Percentiles rank a stretch among this genome's conserved stretches.
Evolutionary conservation across 192 early-diverging fungal species (phyloP).

Genomic region (Coemansia sp.): DNA sequence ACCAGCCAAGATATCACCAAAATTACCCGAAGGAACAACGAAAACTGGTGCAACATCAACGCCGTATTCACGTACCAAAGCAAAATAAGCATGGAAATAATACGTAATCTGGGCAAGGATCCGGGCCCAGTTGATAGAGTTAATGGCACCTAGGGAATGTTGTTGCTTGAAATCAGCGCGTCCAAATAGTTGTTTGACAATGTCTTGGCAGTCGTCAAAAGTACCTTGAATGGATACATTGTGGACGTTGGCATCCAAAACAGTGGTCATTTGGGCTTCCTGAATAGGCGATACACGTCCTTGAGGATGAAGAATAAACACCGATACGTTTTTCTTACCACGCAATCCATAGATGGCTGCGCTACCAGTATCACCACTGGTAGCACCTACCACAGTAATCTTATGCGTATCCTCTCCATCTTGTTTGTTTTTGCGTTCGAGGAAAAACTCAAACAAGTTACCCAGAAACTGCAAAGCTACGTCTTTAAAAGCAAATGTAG

Average conservation of each 20-base stretch:
- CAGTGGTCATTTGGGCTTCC: conserved; percentile 98
- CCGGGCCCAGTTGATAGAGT: conserved; percentile 99
- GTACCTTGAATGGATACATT: conserved; percentile 91
- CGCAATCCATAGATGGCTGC: conserved; percentile 96
- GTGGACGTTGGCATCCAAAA: conserved; percentile 90
- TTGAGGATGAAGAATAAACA: conserved; percentile 91
- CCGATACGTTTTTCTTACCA: conserved; percentile 87
- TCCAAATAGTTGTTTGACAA: conserved; percentile 88
- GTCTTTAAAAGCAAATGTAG: conserved; percentile 98
- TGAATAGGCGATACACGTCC: conserved; percentile 91
- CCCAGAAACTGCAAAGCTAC: conserved; percentile 95
- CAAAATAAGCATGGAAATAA: conserved; percentile 94
- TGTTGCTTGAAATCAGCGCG: conserved; percentile 70
- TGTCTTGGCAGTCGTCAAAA: conserved; percentile 98
- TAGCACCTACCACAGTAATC: conserved; percentile 92
- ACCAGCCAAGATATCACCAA: conserved; percentile 93
- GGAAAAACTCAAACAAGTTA: conserved; percentile 97
- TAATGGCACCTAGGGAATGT: conserved; percentile 88
- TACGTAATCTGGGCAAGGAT: conserved; percentile 95
- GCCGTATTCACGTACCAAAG: conserved; percentile 43
- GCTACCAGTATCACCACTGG: conserved; percentile 95
- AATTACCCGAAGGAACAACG: conserved; percentile 97
- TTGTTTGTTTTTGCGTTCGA: conserved; percentile 67
- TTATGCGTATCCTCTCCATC: conserved; percentile 37
- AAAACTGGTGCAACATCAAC: conserved; percentile 48